These are phyloP conservation scores for Phytophthora palmivora DNA, from an alignment of 352 stramenopile genomes.

Conservation along the genomic window DNA sequence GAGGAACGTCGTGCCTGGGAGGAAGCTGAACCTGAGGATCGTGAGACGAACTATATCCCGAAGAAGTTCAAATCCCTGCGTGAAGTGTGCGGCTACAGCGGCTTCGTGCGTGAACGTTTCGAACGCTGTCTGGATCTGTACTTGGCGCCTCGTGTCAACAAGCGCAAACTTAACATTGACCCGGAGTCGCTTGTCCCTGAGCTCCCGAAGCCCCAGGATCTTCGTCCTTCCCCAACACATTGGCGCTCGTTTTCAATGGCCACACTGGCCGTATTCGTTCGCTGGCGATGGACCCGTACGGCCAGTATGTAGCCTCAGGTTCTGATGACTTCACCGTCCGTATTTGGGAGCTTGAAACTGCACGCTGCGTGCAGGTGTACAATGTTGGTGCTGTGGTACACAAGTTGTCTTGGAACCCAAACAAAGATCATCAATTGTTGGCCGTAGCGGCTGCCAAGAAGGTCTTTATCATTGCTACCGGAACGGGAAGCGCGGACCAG, in stretches of 20 bases:
- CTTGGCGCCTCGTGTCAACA: slow-evolving; percentile 95
- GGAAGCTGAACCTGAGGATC: slow-evolving; percentile 95
- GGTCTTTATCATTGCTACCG: slow-evolving; percentile 94
- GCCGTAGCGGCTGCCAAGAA: slow-evolving; percentile 93
- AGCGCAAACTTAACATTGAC: slow-evolving; percentile 99
- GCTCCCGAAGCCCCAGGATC: slow-evolving; percentile 96
- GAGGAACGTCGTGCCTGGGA: slow-evolving; percentile 97
- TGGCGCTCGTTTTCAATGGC: slow-evolving; percentile 88
- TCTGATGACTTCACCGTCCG: slow-evolving; percentile 96
- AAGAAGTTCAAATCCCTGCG: slow-evolving; percentile 97
- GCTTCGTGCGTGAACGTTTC: slow-evolving; percentile 99
- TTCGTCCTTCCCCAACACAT: slow-evolving; percentile 97
- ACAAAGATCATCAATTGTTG: slow-evolving; percentile 95
- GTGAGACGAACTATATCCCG: slow-evolving; percentile 97
- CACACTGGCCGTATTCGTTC: slow-evolving; percentile 93
- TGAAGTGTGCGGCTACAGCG: slow-evolving; percentile 96
- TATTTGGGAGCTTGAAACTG: slow-evolving; percentile 98
- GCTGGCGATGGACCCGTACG: slow-evolving; percentile 94
- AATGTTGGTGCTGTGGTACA: slow-evolving; percentile 91
- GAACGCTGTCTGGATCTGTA: slow-evolving; percentile 99
- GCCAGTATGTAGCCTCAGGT: slow-evolving; percentile 97
- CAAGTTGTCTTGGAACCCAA: slow-evolving; percentile 97
- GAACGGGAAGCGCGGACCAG: slow-evolving; percentile 94
- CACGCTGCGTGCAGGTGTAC: slow-evolving; percentile 92
- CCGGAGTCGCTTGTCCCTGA: slow-evolving; percentile 95